Base-by-base conservation (phyloP, 805 yeast species). In the Kazachstania taianensis region DNA sequence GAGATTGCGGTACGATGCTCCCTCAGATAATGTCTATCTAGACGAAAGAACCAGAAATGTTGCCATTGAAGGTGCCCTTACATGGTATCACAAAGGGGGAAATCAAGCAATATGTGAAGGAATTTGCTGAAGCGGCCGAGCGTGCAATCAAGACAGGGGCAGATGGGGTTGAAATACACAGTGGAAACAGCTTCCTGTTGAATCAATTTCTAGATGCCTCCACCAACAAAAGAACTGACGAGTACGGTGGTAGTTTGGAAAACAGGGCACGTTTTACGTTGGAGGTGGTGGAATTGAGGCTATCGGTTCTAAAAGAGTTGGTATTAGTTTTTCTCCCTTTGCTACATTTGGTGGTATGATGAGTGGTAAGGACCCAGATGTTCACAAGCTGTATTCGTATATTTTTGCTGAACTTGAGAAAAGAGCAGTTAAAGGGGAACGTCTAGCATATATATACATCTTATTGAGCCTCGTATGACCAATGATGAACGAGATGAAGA, bases 121-220 rank as follows among this genome's bases (percentile, higher is more conserved):
- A 64, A 33, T 73, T 52, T 43, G 69, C 61, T 6, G 42, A 45
- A 4, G 72, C 74, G 26, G 75, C 78, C n/a, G 54, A 53, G 43
- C 52, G 50, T 28, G 36, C 57, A 12, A 35, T 60, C 20, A 50
- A 40, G 5, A 53, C 55, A 7, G 65, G 63, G 23, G 62, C 64
- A 33, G 83, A 79, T 53, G 76, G 75, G 40, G 69, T 79, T 20
- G 82, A 79, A 54, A 57, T 79, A 31, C 84, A 77, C 52, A 64
- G 63, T 24, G 84, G 84, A n/a, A 75, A 77, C 50, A 83, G 85
- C 8, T 78, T 72, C 48, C 51, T 79, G 37, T 44, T 73, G 26
- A 64, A 67, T 52, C 72, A 73, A 52, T 77, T 79, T 46, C 48
- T 76, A 43, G 69, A 72, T 30, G 61, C 64, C 5, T 41, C 56